Base-by-base conservation (phyloP, 768 basidiomycete species). In the Plicaturopsis crispa region DNA sequence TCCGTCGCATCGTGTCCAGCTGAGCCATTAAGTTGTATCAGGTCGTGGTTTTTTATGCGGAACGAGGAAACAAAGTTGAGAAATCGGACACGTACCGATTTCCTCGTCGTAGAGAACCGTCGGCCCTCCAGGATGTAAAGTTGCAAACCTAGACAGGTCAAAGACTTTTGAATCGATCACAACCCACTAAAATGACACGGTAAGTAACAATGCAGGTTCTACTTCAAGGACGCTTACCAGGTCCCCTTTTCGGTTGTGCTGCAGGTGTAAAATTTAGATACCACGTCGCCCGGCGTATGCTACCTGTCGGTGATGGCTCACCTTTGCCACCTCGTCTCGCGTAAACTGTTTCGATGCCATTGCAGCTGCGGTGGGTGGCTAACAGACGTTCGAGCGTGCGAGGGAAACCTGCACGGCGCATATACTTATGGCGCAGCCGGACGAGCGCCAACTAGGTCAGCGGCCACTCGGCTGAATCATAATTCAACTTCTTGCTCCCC, bases 1-100 rank as follows among this genome's bases (percentile, higher is more conserved):
- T 89, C 83, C 0, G 91, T 94, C 1, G 82, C 83, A 49, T 96
- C 91, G 56, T 86, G 72, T 6, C 89, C 91, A 36, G 86, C 88
- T 82, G 42, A 36, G 17, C 35, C 16, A 16, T 22, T 24, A 35
- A 16, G 40, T 22, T 6, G 19, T 24, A 40, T 19, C 39, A 18
- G 28, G 20, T 24, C 31, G 18, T 20, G 16, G 35, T 21, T 19
- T 12, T 5, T 13, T 6, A 19, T 26, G 31, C 8, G 12, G 26
- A n/a, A 18, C 11, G 4, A 4, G 14, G 38, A 30, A 18, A 14
- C 32, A 5, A 20, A 26, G 21, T 7, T 49, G 18, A 21, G 17
- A 10, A 24, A 11, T n/a, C n/a, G n/a, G n/a, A n/a, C n/a, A 50
- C 80, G 41, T 41, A 81, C 86, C 86, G 34, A 93, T 73, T 48